Base-by-base conservation (phyloP, 768 basidiomycete genomes). In the Suillus discolor region DNA sequence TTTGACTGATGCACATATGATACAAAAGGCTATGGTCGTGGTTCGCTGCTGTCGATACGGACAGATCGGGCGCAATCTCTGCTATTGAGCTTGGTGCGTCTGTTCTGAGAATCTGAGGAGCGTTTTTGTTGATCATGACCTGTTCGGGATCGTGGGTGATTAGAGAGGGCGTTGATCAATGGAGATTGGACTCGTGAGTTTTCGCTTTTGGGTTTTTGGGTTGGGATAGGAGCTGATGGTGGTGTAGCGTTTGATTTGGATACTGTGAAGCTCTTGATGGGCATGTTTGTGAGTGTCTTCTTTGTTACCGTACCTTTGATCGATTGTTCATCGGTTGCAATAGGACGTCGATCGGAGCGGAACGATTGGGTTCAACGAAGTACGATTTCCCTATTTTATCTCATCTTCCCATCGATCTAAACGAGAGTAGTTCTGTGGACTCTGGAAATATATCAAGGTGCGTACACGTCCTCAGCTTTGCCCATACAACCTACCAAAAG, bases 251-350 rank as follows among this genome's bases (percentile, higher is more conserved):
- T 94, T 71, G 93, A 94, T 78, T 79, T 92, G 63, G 93, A 94
- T 71, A 94, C 93, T 31, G 90, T 94, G 75, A 93, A 92, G 80
- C 82, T 94, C 41, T 81, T 94, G 67, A 93, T 95, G 89, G 82
- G 82, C 31, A 69, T 94, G 67, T 94, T 95, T 75, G 92, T 92
- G 63, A 71, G 89, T 75, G 25, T 3, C n/a, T 38, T 53, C 23
- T 12, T n/a, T 28, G 16, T 41, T 25, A 51, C 4, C 25, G 25
- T 28, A 3, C 15, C 0, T 47, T 20, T 12, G 13, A 23, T 62
- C 23, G 39, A 25, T 39, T 36, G n/a, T 39, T 66, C 57, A 68
- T 11, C 45, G 5, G 31, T 66, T 28, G 49, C 9, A 28, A 13
- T 64, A 85, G 84, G 93, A 95, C 68, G 84, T 84, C 2, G 88